A percentile compares a stretch with the other conserved stretches of the same genome.
Conservation (phyloP, 169 alveolate species). For the Plasmodium cynomolgi region DNA sequence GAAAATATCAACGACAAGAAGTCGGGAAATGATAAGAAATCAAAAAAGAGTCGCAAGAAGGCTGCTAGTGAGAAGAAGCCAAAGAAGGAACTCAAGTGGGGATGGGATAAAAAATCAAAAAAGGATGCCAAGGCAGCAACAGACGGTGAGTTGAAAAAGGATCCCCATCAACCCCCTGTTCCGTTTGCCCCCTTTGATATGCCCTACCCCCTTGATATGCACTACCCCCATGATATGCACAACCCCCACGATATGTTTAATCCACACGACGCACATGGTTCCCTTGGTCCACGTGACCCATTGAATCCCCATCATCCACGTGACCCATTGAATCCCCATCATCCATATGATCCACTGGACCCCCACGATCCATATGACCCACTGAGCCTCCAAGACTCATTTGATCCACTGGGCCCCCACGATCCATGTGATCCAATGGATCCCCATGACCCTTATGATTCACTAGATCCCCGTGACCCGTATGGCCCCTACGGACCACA, state of each 20-base stretch:
- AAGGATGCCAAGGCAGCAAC: neutral
- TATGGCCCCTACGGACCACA: too few relatives aligned
- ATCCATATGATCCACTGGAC: neutral
- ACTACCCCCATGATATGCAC: too few relatives aligned
- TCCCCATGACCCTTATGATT: neutral
- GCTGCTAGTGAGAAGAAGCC: neutral
- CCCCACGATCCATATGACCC: neutral
- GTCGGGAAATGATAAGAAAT: neutral
- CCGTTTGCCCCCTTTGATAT: neutral
- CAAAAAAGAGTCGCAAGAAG: neutral
- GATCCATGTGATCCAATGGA: neutral
- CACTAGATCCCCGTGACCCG: neutral
- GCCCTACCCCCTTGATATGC: neutral
- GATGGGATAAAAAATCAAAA: neutral
- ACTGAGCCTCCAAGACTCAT: too few relatives aligned
- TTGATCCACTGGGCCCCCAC: too few relatives aligned
- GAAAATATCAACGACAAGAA: neutral
- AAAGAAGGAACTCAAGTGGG: neutral
- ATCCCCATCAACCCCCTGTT: neutral
- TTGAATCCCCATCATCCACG: neutral
- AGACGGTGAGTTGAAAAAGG: neutral
- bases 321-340: neutral
- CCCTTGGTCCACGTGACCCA: neutral
- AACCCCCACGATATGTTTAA: neutral
- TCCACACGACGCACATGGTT: neutral